Evolutionary conservation across 2,329 filamentous ascomycete species (phyloP).

Genomic region (Calcarisporium arbuscula): DNA sequence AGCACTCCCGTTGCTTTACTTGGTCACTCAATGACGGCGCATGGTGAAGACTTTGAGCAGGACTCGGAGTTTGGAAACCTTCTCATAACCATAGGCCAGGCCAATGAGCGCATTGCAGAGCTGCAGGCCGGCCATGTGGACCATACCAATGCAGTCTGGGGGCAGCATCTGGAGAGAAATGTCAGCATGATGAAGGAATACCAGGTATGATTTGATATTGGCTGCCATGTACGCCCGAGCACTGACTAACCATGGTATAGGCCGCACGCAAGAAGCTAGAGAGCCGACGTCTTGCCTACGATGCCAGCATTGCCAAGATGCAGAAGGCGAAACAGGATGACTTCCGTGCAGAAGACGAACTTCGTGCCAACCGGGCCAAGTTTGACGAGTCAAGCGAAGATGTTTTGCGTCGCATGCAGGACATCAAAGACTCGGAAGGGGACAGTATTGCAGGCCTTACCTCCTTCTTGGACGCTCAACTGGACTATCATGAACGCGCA

Average conservation of each 20-base stretch:
- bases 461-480: conserved; percentile 78
- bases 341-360: conserved; percentile 86
- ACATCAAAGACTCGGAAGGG: conserved; percentile 85
- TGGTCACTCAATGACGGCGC: conserved; percentile 76
- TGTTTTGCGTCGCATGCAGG: conserved; percentile 85
- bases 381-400: conserved; percentile 95
- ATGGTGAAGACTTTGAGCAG: conserved; percentile 87
- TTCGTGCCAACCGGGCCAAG: conserved; percentile 85
- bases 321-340: conserved; percentile 92
- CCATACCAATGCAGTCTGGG: conserved; percentile 74
- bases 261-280: conserved; percentile 90
- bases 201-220: conserved; percentile 53
- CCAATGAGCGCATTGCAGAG: conserved; percentile 80
- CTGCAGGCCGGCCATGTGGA: conserved; percentile 78
- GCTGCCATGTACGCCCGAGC: background rate
- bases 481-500: conserved; percentile 87
- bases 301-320: conserved; percentile 83
- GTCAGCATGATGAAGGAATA: conserved; percentile 97
- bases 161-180: conserved; percentile 85
- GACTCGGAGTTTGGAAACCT: conserved; percentile 90
- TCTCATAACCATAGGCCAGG: conserved; percentile 70
- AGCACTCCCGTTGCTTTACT: conserved; percentile 71
- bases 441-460: conserved; percentile 77
- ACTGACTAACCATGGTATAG: conserved; percentile 22
- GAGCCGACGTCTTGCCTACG: conserved; percentile 79